Base-by-base conservation (phyloP, 225 moss, liverwort and hornwort genomes). In the Asterella californica region DNA sequence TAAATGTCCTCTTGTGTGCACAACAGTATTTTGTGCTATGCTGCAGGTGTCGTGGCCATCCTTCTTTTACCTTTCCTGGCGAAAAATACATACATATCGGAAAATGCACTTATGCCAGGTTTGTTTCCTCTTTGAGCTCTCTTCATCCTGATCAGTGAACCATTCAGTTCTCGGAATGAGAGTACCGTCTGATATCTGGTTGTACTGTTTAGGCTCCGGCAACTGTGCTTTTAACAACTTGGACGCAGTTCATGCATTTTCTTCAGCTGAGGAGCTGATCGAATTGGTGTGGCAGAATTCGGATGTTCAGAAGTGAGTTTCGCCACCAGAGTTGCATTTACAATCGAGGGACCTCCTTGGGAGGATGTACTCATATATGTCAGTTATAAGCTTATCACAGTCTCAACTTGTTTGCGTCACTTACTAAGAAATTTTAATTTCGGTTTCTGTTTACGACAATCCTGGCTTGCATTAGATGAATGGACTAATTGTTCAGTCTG, bases 91-190 rank as follows among this genome's bases (percentile, higher is more conserved):
- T 91, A 94, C 77, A 90, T 99, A 57, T 99, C 97, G 75, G 97
- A 99, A 81, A 99, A 99, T 84, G 93, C 97, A 55, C 90, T 99
- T 33, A 94, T 99, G 94, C 97, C 97, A 93, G 94, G 97, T 99
- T 65, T 42, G 9, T 48, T 15, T 83, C 27, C 27, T 64, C 27
- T 24, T 47, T 29, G 27, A 75, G 24, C 57, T 57, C 57, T 57
- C 32, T 9, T 5, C 15, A 24, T 42, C n/a, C n/a, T n/a, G n/a
- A n/a, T 11, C 45, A 46, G 5, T 70, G 67, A 8, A 36, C 25
- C 5, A 5, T 70, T 34, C 45, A 22, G 24, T 42, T 3, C 42
- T 42, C 7, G 42, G 3, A 2, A 7, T 22, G 32, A 0, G 17
- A 25, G 2, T 59, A 0, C 25, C 30, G 25, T 46, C 71, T 71